Conservation (phyloP, 1,284 basidiomycete species). For the Moniliella sp. region DNA sequence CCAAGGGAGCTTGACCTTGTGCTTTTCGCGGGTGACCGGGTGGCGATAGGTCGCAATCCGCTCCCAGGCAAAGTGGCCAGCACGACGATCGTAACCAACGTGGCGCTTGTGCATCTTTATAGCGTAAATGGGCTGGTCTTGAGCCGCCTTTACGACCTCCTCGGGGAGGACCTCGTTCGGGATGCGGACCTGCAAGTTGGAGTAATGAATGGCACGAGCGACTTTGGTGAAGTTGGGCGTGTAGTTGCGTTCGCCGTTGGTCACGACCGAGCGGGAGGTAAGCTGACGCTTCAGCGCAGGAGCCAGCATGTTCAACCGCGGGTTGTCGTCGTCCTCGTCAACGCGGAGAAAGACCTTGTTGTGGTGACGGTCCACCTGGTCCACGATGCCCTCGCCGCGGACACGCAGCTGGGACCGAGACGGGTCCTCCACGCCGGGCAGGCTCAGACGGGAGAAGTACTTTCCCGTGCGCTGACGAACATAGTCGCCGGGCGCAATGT, state of each 20-base stretch:
- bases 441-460: conserved; percentile 11
- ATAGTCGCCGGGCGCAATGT: conserved; percentile 34
- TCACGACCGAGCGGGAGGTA: conserved; percentile 11
- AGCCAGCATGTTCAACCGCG: conserved; percentile 10
- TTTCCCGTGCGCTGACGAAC: conserved; percentile 30
- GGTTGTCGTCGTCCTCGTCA: conserved; percentile 14
- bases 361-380: conserved; percentile 18
- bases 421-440: conserved; percentile 6
- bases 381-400: conserved; percentile 24
- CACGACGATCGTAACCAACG: conserved; percentile 12
- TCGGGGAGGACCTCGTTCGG: conserved; percentile 5
- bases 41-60: conserved; percentile 21
- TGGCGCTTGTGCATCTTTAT: conserved; percentile 4
- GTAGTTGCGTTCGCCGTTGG: conserved; percentile 15
- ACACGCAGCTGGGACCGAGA: conserved; percentile 4
- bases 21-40: conserved; percentile 3
- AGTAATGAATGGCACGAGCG: conserved; percentile 27
- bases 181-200: conserved; percentile 30
- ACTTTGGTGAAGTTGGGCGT: conserved; percentile 17
- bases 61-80: conserved; percentile 23
- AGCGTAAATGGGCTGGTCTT: neutral
- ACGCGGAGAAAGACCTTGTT: conserved; percentile 24
- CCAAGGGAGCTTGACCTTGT: conserved; percentile 27
- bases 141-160: neutral
- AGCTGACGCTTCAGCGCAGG: conserved; percentile 22